Base-by-base conservation (phyloP, 768 basidiomycete species). In the Paxillus involutus region DNA sequence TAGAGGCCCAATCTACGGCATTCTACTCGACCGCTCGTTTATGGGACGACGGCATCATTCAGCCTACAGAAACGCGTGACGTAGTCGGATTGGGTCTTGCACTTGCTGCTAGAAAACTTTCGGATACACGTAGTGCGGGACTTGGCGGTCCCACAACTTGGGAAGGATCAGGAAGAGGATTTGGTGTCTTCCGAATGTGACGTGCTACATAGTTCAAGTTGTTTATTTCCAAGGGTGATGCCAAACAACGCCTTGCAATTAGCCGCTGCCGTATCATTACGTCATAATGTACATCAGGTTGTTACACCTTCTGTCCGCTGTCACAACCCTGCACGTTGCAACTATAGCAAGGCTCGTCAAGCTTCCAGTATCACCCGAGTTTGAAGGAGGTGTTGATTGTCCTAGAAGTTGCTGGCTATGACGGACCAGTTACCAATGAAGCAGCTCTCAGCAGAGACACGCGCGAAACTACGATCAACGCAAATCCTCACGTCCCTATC, bases 1-100 rank as follows among this genome's bases (percentile, higher is more conserved):
- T 98, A 47, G 95, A 98, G 71, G 74, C 80, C 24, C 93, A 98
- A 68, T 94, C 93, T 13, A 88, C 86, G 1, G 90, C 94, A 4
- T 65, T 89, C 16, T 98, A 94, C 58, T 92, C 92, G 2, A 90
- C 89, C 1, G 94, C 94, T 11, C 84, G 92, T n/a, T 73, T 98
- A 51, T 97, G 92, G 94, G 94, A 94, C 63, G 91, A 94, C 60
- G 91, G 91, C 3, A 89, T 97, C 52, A 93, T 98, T 70, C 82
- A 80, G 59, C 94, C 95, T 5, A 82, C 82, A 9, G 94, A 97
- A 63, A 97, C 94, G 0, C 78, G 94, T 52, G 88, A 94, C 69
- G 86, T 90, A 1, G 79, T 97, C 42, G 95, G 94, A 6, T 77
- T 98, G 6, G 89, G 86, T n/a, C 80, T 98, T 8, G 89, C 87